These are phyloP conservation scores for Sarcomyxa edulis DNA, from an alignment of 768 basidiomycete species.

Conservation along the genomic window DNA sequence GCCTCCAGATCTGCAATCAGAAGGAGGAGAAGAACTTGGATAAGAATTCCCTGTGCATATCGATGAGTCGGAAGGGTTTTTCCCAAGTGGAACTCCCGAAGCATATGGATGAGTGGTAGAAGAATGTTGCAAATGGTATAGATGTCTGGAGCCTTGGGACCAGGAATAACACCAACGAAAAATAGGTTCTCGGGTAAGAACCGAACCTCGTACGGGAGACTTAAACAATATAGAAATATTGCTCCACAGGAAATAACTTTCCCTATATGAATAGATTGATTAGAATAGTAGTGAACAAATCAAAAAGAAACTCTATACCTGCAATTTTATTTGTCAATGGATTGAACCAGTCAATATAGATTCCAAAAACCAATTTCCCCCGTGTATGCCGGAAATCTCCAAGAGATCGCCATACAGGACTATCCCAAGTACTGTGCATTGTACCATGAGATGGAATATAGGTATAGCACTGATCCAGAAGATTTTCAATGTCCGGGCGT, in stretches of 20 bases:
- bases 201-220: constrained; percentile 22
- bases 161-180: constrained; percentile 26
- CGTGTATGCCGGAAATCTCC: constrained; percentile 7
- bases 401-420: constrained; percentile 20
- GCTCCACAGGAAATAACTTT: constrained; percentile 19
- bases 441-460: constrained; percentile 3
- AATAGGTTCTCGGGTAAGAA: constrained; percentile 26
- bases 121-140: constrained; percentile 16
- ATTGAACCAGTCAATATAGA: constrained; percentile 33
- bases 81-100: constrained; percentile 11
- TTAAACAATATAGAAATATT: constrained; percentile 26
- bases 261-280: constrained; percentile 5
- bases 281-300: constrained; percentile 1
- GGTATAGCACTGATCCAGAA: constrained; percentile 11
- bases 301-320: constrained; percentile 11
- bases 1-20: constrained; percentile 19
- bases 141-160: constrained; percentile 19
- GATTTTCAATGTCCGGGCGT: constrained; percentile 13
- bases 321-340: constrained; percentile 26
- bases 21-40: constrained; percentile 14
- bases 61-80: constrained; percentile 7
- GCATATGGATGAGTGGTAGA: constrained; percentile 8
- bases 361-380: constrained; percentile 18
- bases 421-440: constrained; percentile 20
- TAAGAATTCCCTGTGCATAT: constrained; percentile 10